Percentiles rank a stretch among this genome's conserved stretches.
These are phyloP conservation scores for Aspergillus puulaauensis DNA, from an alignment of 2,329 filamentous ascomycete genomes.

Conservation along the genomic window DNA sequence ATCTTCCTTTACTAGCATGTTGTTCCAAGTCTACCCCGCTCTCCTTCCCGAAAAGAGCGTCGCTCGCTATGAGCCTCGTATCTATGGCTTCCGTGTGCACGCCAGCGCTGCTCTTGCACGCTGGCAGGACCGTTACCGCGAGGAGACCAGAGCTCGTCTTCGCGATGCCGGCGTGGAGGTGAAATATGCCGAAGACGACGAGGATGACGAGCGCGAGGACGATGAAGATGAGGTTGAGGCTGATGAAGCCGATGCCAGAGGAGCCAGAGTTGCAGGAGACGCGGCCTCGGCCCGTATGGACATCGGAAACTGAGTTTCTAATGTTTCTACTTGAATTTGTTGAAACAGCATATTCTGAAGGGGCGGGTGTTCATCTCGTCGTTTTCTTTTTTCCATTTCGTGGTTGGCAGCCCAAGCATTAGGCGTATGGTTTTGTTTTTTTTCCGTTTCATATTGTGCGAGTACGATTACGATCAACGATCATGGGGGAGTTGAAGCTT, in stretches of 20 bases:
- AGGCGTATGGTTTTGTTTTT: slow-evolving; percentile 26
- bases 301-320: slow-evolving; percentile 28
- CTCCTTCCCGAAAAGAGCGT: slow-evolving; percentile 83
- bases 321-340: neutral
- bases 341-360: neutral
- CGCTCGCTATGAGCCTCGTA: slow-evolving; percentile 81
- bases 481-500: slow-evolving; percentile 25
- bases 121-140: slow-evolving; percentile 82
- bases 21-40: slow-evolving; percentile 96
- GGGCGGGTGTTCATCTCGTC: slow-evolving; percentile 3
- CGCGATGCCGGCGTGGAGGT: slow-evolving; percentile 68
- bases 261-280: slow-evolving; percentile 26
- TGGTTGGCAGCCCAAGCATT: slow-evolving; percentile 14
- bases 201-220: slow-evolving; percentile 53
- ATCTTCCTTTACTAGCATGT: slow-evolving; percentile 96
- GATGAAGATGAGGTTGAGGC: slow-evolving; percentile 36
- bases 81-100: slow-evolving; percentile 96
- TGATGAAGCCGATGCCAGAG: slow-evolving; percentile 15
- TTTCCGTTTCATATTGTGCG: slow-evolving; percentile 24
- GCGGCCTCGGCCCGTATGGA: slow-evolving; percentile 39
- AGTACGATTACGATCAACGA: slow-evolving; percentile 27
- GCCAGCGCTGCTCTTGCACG: slow-evolving; percentile 81
- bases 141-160: slow-evolving; percentile 78
- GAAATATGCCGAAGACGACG: slow-evolving; percentile 71
- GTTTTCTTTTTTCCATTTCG: slow-evolving; percentile 3